These are phyloP conservation scores for Salix brachista DNA, from an alignment of 345 rosid genomes.

Conservation along the genomic window DNA sequence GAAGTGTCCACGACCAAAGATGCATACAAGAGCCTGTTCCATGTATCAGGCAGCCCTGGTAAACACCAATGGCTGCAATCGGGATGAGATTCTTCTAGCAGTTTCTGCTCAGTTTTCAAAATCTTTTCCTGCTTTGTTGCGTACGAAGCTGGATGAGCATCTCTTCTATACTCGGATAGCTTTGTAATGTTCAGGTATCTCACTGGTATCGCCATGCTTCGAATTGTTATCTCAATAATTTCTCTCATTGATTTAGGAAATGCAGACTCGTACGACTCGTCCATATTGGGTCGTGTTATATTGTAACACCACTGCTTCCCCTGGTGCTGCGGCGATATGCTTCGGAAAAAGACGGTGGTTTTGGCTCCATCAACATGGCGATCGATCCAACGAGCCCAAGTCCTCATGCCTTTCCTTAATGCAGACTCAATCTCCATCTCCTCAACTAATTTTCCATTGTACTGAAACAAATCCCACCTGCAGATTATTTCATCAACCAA, in stretches of 20 bases:
- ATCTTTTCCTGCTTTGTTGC: slow-evolving; percentile 21
- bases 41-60: slow-evolving; percentile 60
- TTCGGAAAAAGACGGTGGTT: slow-evolving; percentile 40
- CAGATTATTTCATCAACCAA: background rate
- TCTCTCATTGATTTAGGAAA: slow-evolving; percentile 23
- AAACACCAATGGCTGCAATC: slow-evolving; percentile 71
- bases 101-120: slow-evolving; percentile 1
- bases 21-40: slow-evolving; percentile 48
- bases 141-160: slow-evolving; percentile 50
- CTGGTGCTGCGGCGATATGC: slow-evolving; percentile 45
- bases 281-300: slow-evolving; percentile 26
- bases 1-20: slow-evolving; percentile 23
- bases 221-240: slow-evolving; percentile 23
- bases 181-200: slow-evolving; percentile 38
- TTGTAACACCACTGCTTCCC: slow-evolving; percentile 34
- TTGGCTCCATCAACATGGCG: slow-evolving; percentile 20
- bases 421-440: slow-evolving; percentile 37
- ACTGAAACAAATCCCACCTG: slow-evolving; percentile 44
- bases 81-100: slow-evolving; percentile 14
- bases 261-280: slow-evolving; percentile 15
- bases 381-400: slow-evolving; percentile 50
- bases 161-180: slow-evolving; percentile 35
- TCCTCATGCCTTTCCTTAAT: slow-evolving; percentile 32
- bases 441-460: slow-evolving; percentile 22
- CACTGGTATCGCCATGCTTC: slow-evolving; percentile 31